A percentile compares a stretch with the other conserved stretches of the same genome.
Evolutionary conservation across 202 grass and related monocot species (phyloP).

Genomic region (Zizania palustris): DNA sequence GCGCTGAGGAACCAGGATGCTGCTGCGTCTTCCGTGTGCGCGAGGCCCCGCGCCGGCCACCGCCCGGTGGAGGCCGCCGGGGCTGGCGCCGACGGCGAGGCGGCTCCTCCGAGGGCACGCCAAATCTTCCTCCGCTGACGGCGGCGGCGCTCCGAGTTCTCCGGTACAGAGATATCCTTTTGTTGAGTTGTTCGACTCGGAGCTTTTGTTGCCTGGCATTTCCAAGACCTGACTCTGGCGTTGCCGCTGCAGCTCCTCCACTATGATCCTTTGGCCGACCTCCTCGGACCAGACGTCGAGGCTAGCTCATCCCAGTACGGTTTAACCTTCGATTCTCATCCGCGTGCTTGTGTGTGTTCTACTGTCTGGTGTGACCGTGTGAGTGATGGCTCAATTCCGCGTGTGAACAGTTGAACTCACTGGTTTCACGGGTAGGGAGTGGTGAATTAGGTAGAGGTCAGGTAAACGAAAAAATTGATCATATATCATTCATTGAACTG

Average conservation of each 20-base stretch:
- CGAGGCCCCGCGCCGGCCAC: conserved; percentile 13
- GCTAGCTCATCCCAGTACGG: conserved; percentile 44
- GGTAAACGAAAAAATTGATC: too few species aligned
- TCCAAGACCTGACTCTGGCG: background rate
- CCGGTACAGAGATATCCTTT: conserved; percentile 19
- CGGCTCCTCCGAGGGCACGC: conserved; percentile 12
- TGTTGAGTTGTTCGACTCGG: background rate
- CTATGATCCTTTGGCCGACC: conserved; percentile 55
- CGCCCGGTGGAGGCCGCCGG: conserved; percentile 30
- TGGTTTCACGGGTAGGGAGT: background rate
- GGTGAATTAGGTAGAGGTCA: background rate
- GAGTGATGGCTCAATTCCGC: background rate
- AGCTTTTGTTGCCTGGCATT: conserved; percentile 8
- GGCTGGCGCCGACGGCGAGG: conserved; percentile 4
- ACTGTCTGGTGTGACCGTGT: background rate
- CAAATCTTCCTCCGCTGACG: conserved; percentile 32
- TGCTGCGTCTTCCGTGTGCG: conserved; percentile 31
- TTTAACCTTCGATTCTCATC: background rate
- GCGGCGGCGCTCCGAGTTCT: conserved; percentile 32
- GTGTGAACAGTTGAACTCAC: background rate
- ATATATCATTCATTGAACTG: too few species aligned
- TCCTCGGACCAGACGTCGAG: conserved; percentile 52
- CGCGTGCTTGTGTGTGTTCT: background rate
- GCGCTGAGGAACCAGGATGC: conserved; percentile 25
- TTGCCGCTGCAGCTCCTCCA: conserved; percentile 50